Base-by-base conservation (phyloP, 164 flowering plant species). In the Chloranthus sessilifolius region DNA sequence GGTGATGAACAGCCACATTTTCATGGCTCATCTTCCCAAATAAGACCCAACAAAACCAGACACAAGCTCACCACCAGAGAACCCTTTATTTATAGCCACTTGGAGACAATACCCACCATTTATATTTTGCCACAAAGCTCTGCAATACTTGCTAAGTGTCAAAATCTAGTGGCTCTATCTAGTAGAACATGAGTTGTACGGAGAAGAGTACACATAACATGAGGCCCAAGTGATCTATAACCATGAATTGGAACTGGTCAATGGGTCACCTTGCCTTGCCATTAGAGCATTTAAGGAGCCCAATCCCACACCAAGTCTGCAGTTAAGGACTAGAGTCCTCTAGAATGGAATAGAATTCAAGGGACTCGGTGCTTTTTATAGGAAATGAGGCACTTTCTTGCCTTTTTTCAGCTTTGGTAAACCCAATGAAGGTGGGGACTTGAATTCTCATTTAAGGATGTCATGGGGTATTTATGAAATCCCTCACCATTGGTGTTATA, bases 11-110 rank as follows among this genome's bases (percentile, higher is more conserved):
- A 19, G 88, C 72, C 4, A 83, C 85, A 72, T 63, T 79, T 31
- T 83, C 95, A 27, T 94, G 95, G 62, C 90, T 82, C 12, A 78
- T 79, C n/a, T 23, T 25, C 11, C 25, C 46, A 42, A 36, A n/a
- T n/a, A n/a, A 37, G 2, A 38, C 20, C 27, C 17, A 21, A 39
- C 19, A 26, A 38, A 46, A 22, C 20, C 40, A 49, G 30, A 24
- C 47, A 24, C 5, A 43, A 0, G 6, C 30, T 7, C n/a, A 1
- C 16, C 2, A 11, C 25, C 25, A 43, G 29, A 9, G 3, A 14
- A 11, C 43, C 50, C 59, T 36, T 50, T 39, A 41, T 58, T 60
- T 68, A 62, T 62, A 70, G 58, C 61, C 50, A 38, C 53, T 24
- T 36, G 39, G 5, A 15, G 24, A 23, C 24, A 51, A 38, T 3